Conservation (phyloP, 176 grass and related monocot species). For the Areca catechu region DNA sequence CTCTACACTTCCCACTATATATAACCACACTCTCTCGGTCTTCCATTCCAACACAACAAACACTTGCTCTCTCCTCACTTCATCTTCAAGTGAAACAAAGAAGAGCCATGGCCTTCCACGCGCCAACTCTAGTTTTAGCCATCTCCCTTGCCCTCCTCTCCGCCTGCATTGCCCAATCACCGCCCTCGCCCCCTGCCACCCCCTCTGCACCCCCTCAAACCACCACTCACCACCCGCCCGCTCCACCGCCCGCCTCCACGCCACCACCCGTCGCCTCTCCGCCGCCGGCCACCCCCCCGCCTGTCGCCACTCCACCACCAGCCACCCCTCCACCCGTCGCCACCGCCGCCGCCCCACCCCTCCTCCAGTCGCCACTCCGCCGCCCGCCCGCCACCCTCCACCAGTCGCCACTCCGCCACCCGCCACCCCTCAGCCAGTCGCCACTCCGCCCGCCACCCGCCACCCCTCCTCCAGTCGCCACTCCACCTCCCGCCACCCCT, state of each 20-base stretch:
- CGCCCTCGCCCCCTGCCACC: background rate
- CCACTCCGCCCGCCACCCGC: no score
- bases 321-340: no score
- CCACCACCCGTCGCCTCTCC: constrained; percentile 1
- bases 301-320: constrained; percentile 22
- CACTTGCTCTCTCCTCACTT: no score
- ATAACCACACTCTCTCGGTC: no score
- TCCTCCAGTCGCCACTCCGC: constrained; percentile 7
- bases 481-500: constrained; percentile 14
- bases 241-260: constrained; percentile 6
- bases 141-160: constrained; percentile 23
- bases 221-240: no score
- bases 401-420: background rate
- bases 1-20: no score
- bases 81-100: no score
- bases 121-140: constrained; percentile 23
- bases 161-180: constrained; percentile 22
- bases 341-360: no score
- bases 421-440: no score
- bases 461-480: no score
- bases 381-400: constrained; percentile 25
- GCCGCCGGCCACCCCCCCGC: constrained; percentile 5
- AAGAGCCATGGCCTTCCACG: constrained; percentile 12
- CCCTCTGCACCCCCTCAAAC: background rate
- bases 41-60: no score